Base-by-base conservation (phyloP, 2,329 filamentous ascomycete species). In the Curvularia sp. region DNA sequence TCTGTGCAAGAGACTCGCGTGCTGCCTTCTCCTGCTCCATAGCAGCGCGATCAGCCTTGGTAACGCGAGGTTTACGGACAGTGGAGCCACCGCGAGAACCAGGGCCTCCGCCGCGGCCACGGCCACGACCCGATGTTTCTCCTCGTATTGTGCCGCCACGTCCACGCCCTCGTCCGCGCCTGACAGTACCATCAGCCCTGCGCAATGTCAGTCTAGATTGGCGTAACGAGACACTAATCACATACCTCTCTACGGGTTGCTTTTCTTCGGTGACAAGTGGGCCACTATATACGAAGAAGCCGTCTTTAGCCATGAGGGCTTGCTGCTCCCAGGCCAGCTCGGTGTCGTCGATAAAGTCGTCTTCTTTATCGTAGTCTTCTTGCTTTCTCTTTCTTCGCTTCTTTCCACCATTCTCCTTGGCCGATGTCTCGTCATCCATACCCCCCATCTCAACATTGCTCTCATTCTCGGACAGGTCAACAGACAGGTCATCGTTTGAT, bases 231-330 rank as follows among this genome's bases (percentile, higher is more conserved):
- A 46, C 19, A 28, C 9, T 52, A 51, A 21, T 15, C 6, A 80
- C 78, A 71, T 80, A 87, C 85, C 84, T 82, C 72, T 89, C 87
- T 49, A 88, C 81, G 54, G 83, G 79, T 39, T 86, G 82, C 78
- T 95, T 94, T 79, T 96, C 91, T 77, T 96, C 93, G 5, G 90
- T 90, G 21, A 98, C 86, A 46, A 99, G 81, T 8, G 94, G 94
- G 3, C 95, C 95, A 60, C 92, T 96, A 78, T 97, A 99, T 1
- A 99, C 95, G 75, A 98, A 99, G 81, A 98, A 99, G 1, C 95
- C 95, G 74, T 98, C 95, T 68, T 94, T 92, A 66, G 92, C 94
- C 46, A 95, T 93, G 4, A 94, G 93, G 6, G 94, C 94, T 74
- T 96, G 91, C 72, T 96, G 92, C 78, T 98, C 92, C 94, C 94